Evolutionary conservation across 1,284 basidiomycete genomes (phyloP).

Genomic region (Pseudozyma hubeiensis): DNA sequence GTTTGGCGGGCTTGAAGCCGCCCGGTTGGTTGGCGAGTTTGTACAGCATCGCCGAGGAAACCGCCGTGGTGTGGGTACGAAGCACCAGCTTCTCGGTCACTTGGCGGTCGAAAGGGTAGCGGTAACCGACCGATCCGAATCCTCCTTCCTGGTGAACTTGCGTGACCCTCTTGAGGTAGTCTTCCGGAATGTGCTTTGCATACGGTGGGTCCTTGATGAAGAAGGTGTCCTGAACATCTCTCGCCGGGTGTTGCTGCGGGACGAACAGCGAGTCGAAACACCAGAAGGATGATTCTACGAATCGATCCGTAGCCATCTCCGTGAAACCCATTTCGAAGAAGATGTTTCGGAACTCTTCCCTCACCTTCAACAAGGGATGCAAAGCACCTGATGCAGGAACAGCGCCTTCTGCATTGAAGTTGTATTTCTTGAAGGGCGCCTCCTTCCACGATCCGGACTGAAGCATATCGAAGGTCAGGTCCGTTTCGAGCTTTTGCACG

Average conservation of each 20-base stretch:
- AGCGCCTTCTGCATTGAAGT: slow-evolving; percentile 95
- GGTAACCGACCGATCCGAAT: slow-evolving; percentile 95
- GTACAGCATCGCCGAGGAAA: slow-evolving; percentile 93
- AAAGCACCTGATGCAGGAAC: slow-evolving; percentile 89
- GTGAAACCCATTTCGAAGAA: slow-evolving; percentile 99
- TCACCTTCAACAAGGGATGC: slow-evolving; percentile 95
- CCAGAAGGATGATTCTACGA: slow-evolving; percentile 99
- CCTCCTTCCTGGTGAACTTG: slow-evolving; percentile 89
- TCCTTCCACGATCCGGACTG: slow-evolving; percentile 72
- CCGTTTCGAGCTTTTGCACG: slow-evolving; percentile 96
- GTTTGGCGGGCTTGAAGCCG: slow-evolving; percentile 93
- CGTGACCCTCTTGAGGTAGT: slow-evolving; percentile 90
- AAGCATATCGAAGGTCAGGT: slow-evolving; percentile 95
- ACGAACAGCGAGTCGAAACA: slow-evolving; percentile 99
- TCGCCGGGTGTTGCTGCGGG: slow-evolving; percentile 97
- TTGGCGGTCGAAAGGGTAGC: slow-evolving; percentile 92
- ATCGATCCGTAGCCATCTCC: slow-evolving; percentile 98
- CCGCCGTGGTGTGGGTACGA: slow-evolving; percentile 96
- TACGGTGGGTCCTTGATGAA: slow-evolving; percentile 92
- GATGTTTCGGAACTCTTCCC: slow-evolving; percentile 96
- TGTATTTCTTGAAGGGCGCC: slow-evolving; percentile 90
- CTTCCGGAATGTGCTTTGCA: slow-evolving; percentile 81
- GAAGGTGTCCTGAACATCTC: slow-evolving; percentile 98
- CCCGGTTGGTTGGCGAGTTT: slow-evolving; percentile 75
- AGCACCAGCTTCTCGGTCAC: slow-evolving; percentile 92